Evolutionary conservation across 306 rosid species (phyloP).

Genomic region (Castanopsis chinensis): DNA sequence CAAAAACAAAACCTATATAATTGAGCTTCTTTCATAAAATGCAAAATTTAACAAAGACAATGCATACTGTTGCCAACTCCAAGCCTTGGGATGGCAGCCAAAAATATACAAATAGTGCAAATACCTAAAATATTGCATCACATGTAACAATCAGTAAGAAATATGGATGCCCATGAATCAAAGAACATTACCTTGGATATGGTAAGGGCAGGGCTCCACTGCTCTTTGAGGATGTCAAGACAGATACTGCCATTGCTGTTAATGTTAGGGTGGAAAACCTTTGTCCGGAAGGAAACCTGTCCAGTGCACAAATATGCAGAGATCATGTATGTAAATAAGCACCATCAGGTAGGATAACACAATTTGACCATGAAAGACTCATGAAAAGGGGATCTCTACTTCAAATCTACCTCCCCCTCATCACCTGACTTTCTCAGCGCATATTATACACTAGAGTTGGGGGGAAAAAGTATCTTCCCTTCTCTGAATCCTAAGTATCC

Average conservation of each 20-base stretch:
- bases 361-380: too few species aligned
- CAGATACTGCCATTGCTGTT: constrained; percentile 59
- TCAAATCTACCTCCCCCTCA: not conserved
- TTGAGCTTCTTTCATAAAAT: not conserved
- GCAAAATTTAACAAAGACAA: not conserved
- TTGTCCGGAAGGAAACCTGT: constrained; percentile 57
- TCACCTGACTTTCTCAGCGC: too few species aligned
- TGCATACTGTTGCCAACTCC: not conserved
- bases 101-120: not conserved
- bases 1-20: not conserved
- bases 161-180: not conserved
- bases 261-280: constrained; percentile 55
- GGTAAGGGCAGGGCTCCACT: constrained; percentile 62
- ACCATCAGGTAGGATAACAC: not conserved
- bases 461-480: too few species aligned
- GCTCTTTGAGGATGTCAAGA: constrained; percentile 58
- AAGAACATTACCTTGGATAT: constrained; percentile 39
- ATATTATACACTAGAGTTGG: too few species aligned
- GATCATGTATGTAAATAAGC: not conserved
- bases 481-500: too few species aligned
- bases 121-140: not conserved
- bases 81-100: not conserved
- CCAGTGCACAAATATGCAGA: not conserved
- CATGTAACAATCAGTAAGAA: not conserved
- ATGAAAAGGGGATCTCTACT: not conserved